Conservation (phyloP, 2,329 filamentous ascomycete genomes). For the Alternaria sp. region DNA sequence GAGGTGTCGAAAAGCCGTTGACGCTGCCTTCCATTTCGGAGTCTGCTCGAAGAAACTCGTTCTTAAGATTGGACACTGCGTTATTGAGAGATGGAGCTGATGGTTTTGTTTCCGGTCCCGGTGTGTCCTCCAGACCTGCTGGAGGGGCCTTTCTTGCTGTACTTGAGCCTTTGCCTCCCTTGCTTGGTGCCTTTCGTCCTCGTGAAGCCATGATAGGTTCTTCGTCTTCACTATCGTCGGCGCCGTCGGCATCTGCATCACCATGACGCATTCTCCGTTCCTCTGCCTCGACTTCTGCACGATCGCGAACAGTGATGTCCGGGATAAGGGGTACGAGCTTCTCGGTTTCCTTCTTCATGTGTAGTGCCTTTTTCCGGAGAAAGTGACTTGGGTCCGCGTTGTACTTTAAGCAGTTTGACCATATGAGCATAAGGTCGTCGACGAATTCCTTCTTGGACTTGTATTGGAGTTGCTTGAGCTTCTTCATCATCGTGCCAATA, state of each 20-base stretch:
- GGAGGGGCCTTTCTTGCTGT: slow-evolving; percentile 74
- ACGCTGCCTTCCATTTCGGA: slow-evolving; percentile 83
- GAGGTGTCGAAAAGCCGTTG: slow-evolving; percentile 86
- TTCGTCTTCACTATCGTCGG: slow-evolving; percentile 87
- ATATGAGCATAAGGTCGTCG: slow-evolving; percentile 90
- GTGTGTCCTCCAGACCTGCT: slow-evolving; percentile 79
- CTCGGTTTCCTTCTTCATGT: slow-evolving; percentile 97
- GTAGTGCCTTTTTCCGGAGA: slow-evolving; percentile 88
- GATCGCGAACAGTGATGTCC: slow-evolving; percentile 86
- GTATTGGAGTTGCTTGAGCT: slow-evolving; percentile 73
- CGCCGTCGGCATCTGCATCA: slow-evolving; percentile 80
- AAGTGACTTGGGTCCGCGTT: slow-evolving; percentile 90
- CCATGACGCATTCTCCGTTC: slow-evolving; percentile 80
- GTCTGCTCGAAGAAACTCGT: slow-evolving; percentile 65
- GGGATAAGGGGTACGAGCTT: slow-evolving; percentile 95
- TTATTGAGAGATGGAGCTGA: slow-evolving; percentile 63
- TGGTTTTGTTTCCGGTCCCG: slow-evolving; percentile 77
- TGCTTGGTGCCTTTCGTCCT: slow-evolving; percentile 82
- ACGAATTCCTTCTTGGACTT: slow-evolving; percentile 88
- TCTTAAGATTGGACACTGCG: slow-evolving; percentile 58
- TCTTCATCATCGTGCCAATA: slow-evolving; percentile 97
- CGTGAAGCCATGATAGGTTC: slow-evolving; percentile 98
- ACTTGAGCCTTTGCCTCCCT: slow-evolving; percentile 71
- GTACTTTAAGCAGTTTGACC: slow-evolving; percentile 95
- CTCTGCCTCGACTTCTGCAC: slow-evolving; percentile 83